These are phyloP conservation scores for Colletotrichum sp. DNA, from an alignment of 2,329 filamentous ascomycete species.

Conservation along the genomic window DNA sequence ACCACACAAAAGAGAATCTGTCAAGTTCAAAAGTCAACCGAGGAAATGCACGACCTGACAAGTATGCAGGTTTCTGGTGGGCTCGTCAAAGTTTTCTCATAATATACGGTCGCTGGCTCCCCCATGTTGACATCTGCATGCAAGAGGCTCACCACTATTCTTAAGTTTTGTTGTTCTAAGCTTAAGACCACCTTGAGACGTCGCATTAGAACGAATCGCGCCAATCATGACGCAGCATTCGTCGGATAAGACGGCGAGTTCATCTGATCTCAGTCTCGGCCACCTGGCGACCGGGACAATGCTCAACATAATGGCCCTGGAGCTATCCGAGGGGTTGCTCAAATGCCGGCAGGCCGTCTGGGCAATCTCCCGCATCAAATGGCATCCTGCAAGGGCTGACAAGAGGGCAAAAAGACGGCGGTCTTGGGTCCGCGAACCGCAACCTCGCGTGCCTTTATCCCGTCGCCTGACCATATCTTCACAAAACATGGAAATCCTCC, in stretches of 20 bases:
- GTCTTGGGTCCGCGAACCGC: not conserved
- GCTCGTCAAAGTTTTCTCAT: not conserved
- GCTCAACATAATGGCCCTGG: not conserved
- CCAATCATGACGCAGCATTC: not conserved
- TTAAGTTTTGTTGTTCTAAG: not conserved
- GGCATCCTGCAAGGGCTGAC: not conserved
- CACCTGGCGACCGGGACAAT: not conserved
- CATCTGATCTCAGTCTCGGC: slow-evolving; percentile 2
- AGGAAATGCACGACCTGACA: not conserved
- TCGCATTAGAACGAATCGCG: not conserved
- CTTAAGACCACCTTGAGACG: not conserved
- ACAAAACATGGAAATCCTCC: not conserved
- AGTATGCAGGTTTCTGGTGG: not conserved
- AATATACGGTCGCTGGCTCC: not conserved
- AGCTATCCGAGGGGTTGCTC: not conserved
- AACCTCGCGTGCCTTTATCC: not conserved
- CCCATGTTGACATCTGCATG: not conserved
- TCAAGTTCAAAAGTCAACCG: accelerated
- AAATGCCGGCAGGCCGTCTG: not conserved
- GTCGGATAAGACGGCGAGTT: not conserved
- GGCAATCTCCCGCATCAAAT: not conserved
- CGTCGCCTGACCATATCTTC: not conserved
- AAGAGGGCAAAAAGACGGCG: not conserved
- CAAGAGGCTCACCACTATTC: not conserved
- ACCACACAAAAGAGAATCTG: not conserved